Evolutionary conservation across 148 eudicot genomes (phyloP), one percentile per base, ranked within the genome.

Genomic region (Polygonum aviculare): DNA sequence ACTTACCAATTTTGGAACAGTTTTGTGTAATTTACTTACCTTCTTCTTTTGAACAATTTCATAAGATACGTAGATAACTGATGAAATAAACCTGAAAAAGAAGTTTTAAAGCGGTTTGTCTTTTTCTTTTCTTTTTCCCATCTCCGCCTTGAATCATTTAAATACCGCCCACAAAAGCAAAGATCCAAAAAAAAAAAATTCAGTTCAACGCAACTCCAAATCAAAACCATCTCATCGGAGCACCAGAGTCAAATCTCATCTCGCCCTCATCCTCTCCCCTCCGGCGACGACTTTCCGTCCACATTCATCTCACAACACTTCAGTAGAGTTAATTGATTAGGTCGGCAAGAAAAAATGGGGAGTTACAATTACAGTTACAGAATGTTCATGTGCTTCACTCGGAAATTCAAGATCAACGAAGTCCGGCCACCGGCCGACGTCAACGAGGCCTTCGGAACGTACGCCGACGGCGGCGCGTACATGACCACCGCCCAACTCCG

Each of bases 341-440:
- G 31, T 26, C 31, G 31, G 31, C 31, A 26, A 26, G 16, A 8
- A 1, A 62, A 10, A 72, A 72, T 72, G 75, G 75, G 54, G 52
- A 72, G 75, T 67, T 67, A 67, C 54, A 82, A 83, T 74, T 89
- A 67, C 54, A 82, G 85, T 74, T 89, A 89, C 87, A 87, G 79
- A 79, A 82, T 89, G 88, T 82, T 89, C 16, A 86, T 87, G 14
- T 76, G 83, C 33, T 82, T 88, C 49, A 87, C 80, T 69, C 77
- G 92, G 75, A 89, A 83, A 83, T 89, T 87, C 77, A 87, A 81
- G 82, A 78, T 89, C 77, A 81, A 40, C 54, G 90, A 79, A 15
- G 49, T 62, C 69, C 83, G 81, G 78, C 87, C 92, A 4, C 92
- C 92, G 69, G 47, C 79, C 78, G 92, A 89, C 50, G 81, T 89